Conservation (phyloP, 106 monocot genomes). For the Acorus calamus region DNA sequence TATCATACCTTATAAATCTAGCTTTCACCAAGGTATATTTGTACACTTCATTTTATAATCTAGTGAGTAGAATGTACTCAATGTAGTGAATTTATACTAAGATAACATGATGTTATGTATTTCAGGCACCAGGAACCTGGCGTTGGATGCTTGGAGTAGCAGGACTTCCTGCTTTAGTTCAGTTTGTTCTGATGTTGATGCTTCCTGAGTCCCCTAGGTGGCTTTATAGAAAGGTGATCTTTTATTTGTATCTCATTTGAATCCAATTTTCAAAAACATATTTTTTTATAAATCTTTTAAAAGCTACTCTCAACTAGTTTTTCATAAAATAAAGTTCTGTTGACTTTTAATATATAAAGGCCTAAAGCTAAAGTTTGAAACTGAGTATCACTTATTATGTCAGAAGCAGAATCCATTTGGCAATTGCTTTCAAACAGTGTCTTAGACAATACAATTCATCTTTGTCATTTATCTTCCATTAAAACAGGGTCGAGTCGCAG, state of each 20-base stretch:
- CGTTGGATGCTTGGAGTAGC: constrained; percentile 91
- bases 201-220: constrained; percentile 87
- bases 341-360: too few species aligned
- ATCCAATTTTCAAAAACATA: too few species aligned
- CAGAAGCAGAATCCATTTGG: too few species aligned
- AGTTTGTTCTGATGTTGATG: constrained; percentile 59
- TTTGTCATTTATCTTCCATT: not conserved
- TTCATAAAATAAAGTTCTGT: too few species aligned
- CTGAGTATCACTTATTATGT: too few species aligned
- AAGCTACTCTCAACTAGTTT: too few species aligned
- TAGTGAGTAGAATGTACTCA: not conserved
- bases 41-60: not conserved
- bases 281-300: too few species aligned
- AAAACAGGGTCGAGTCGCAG: constrained; percentile 46
- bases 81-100: not conserved
- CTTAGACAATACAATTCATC: too few species aligned
- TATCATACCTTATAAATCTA: constrained; percentile 84
- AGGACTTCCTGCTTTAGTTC: constrained; percentile 56
- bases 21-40: constrained; percentile 63
- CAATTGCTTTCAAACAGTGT: too few species aligned
- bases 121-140: constrained; percentile 72
- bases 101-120: not conserved
- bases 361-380: too few species aligned
- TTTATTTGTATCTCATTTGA: too few species aligned
- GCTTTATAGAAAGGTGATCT: constrained; percentile 66